Evolutionary conservation across 164 flowering plant species (phyloP).

Genomic region (Chimonanthus salicifolius): DNA sequence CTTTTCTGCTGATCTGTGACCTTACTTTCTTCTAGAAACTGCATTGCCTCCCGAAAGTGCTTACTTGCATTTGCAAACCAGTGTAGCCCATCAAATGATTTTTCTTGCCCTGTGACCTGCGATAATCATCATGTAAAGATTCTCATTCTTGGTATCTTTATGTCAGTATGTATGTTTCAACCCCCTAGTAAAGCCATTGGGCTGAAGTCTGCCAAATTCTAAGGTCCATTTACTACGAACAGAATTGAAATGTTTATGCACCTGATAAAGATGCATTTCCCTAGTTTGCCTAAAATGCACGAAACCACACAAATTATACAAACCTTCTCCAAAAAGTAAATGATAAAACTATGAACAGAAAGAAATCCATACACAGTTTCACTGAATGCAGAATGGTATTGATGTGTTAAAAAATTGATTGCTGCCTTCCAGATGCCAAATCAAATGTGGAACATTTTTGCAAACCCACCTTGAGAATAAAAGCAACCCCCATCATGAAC

Average conservation of each 20-base stretch:
- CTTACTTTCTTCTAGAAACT: slow-evolving; percentile 11
- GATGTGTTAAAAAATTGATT: not conserved
- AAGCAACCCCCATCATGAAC: slow-evolving; percentile 24
- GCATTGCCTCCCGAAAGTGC: slow-evolving; percentile 16
- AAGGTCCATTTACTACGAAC: no score
- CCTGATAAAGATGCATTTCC: no score
- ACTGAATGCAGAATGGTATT: not conserved
- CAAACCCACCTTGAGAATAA: slow-evolving; percentile 19
- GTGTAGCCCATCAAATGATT: slow-evolving; percentile 14
- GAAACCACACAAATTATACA: not conserved
- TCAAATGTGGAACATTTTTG: not conserved
- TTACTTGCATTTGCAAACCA: slow-evolving; percentile 16
- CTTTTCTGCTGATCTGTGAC: slow-evolving; percentile 14
- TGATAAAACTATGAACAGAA: not conserved
- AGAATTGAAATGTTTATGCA: not conserved
- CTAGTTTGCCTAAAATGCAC: not conserved
- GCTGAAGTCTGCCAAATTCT: no score
- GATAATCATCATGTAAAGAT: not conserved
- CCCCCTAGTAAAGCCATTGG: no score
- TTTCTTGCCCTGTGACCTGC: slow-evolving; percentile 23
- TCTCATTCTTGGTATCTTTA: not conserved
- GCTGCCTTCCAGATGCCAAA: not conserved
- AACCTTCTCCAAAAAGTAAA: not conserved
- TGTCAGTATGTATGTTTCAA: no score
- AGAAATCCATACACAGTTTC: not conserved